Conservation (phyloP, 164 flowering plant genomes). For the Magnolia officinalis region DNA sequence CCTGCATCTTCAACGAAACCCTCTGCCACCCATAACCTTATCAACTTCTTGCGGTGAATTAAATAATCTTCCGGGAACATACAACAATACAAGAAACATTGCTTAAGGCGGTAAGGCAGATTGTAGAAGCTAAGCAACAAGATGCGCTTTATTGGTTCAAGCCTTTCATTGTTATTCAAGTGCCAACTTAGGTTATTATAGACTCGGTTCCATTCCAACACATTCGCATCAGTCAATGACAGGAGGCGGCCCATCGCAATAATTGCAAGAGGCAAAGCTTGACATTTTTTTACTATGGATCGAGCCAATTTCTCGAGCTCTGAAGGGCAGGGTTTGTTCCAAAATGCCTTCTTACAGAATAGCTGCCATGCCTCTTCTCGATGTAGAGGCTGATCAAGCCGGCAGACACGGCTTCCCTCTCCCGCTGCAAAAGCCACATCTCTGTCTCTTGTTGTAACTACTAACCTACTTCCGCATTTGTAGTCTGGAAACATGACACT, state of each 20-base stretch:
- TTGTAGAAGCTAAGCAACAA: slow-evolving; percentile 12
- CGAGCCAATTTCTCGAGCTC: too few species aligned
- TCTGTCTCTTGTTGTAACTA: too few species aligned
- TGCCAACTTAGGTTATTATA: slow-evolving; percentile 15
- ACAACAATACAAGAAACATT: slow-evolving; percentile 22
- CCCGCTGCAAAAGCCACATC: too few species aligned
- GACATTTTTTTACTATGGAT: too few species aligned
- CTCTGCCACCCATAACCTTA: slow-evolving; percentile 24
- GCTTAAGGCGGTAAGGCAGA: slow-evolving; percentile 18
- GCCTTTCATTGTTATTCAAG: slow-evolving; percentile 2
- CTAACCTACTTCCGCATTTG: too few species aligned
- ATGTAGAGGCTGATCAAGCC: too few species aligned
- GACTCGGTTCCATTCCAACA: slow-evolving; percentile 15
- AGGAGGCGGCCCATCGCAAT: slow-evolving; percentile 18
- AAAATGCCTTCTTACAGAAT: too few species aligned
- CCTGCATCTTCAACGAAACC: slow-evolving; percentile 12
- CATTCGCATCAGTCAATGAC: neutral
- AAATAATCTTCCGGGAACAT: slow-evolving; percentile 18
- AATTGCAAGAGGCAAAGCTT: slow-evolving; percentile 16
- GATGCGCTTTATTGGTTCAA: neutral
- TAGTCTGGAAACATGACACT: too few species aligned
- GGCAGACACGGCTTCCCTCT: too few species aligned
- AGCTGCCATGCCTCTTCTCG: too few species aligned
- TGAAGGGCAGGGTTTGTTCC: too few species aligned
- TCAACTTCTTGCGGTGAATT: slow-evolving; percentile 13